Evolutionary conservation across 2,329 filamentous ascomycete genomes (phyloP), one percentile per base, ranked within the genome.

Genomic region (Colletotrichum sojae): DNA sequence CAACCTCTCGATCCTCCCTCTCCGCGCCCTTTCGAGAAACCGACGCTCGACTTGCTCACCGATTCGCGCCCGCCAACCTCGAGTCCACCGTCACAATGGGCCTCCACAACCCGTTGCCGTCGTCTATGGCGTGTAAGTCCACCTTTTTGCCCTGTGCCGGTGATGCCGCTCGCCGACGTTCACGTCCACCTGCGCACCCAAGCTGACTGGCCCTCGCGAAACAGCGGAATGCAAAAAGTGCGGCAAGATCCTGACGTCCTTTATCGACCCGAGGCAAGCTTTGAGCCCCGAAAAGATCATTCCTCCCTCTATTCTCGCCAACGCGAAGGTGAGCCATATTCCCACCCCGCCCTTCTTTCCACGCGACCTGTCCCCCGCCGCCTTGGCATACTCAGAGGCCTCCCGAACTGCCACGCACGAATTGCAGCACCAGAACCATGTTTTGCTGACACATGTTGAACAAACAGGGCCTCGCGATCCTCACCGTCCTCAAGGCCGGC

Each of bases 251-350:
- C 89, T 99, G 74, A 89, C 93, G 53, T 97, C 95, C 13, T 99
- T 99, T 80, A 89, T 98, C 79, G 96, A 98, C 79, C 96, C 96
- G 20, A 89, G 91, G 78, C 95, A 98, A 84, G 85, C 95, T 20
- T 97, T 98, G 80, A 94, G 95, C 6, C 95, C 96, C 64, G 96
- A 98, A 82, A 98, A 98, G 82, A 91, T 99, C 79, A 99, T 99
- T 75, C 96, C 96, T 57, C 95, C 95, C 8, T 89, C 91, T 60
- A 88, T 99, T 75, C 90, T 99, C 75, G 92, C 92, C 73, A 94
- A 94, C 80, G 96, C 96, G 76, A 98, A 99, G 90, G 92, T 94
- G 83, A 70, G 75, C 73, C 54, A 60, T 45, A 66, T 55, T 56
- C 57, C 55, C 46, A 53, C 57, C 70, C 52, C 68, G 39, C 46